Percentiles rank a stretch among this genome's conserved stretches.
These are phyloP conservation scores for Ophiostoma tasmaniense DNA, from an alignment of 2,329 filamentous ascomycete genomes.

Conservation along the genomic window DNA sequence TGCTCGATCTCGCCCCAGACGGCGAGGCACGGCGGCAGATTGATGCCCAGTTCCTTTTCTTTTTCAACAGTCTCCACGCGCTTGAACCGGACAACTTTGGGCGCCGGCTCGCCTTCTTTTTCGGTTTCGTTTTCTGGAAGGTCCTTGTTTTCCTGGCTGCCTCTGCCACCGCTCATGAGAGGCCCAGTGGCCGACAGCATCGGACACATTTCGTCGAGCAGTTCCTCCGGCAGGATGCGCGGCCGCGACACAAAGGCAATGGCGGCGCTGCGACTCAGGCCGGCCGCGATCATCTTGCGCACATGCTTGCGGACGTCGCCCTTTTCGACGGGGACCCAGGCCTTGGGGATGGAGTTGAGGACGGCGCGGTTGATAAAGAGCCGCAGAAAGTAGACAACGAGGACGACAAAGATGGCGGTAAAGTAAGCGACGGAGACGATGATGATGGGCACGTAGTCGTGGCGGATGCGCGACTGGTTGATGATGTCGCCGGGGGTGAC, in stretches of 20 bases:
- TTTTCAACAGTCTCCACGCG: conserved; percentile 20
- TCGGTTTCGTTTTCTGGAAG: not conserved
- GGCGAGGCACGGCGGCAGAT: conserved; percentile 42
- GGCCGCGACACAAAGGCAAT: conserved; percentile 73
- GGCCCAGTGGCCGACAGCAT: not conserved
- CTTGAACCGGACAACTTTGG: conserved; percentile 15
- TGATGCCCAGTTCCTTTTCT: conserved; percentile 30
- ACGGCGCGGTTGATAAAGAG: conserved; percentile 78
- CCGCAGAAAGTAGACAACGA: conserved; percentile 72
- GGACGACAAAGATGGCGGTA: conserved; percentile 58
- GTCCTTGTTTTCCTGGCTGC: not conserved
- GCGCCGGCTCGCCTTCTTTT: not conserved
- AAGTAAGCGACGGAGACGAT: conserved; percentile 70
- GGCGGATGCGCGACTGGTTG: conserved; percentile 60
- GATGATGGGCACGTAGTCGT: conserved; percentile 71
- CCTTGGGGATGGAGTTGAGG: conserved; percentile 74
- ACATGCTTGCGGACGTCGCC: conserved; percentile 71
- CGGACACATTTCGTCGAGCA: conserved; percentile 15
- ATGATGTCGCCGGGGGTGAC: conserved; percentile 75
- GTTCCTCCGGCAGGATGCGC: conserved; percentile 38
- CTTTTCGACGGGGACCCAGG: conserved; percentile 77
- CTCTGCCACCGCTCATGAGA: not conserved
- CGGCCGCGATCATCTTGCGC: conserved; percentile 63
- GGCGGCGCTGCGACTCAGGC: conserved; percentile 66
- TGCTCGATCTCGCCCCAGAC: conserved; percentile 82